Evolutionary conservation across 2,329 filamentous ascomycete species (phyloP), one percentile per base, ranked within the genome.

Genomic region (Dothiorella sarmentorum): DNA sequence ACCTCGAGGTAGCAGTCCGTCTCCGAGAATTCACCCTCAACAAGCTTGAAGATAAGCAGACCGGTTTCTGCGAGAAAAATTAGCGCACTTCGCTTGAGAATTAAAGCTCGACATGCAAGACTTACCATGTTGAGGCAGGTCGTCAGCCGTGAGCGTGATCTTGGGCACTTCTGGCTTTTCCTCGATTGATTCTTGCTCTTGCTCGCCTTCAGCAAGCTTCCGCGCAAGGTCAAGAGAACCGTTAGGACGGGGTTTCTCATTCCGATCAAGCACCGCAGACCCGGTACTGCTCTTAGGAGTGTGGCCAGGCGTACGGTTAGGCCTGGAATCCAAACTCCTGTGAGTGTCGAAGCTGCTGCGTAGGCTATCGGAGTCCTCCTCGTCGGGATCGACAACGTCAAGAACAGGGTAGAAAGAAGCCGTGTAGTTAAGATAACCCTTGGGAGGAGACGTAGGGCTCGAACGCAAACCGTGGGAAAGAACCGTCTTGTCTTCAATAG

Each of bases 31-130:
- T 97, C 88, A 22, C 88, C 91, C 62, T 97, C 92, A 70, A 97
- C 85, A 59, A 99, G 84, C 70, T 92, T 93, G 82, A 99, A 97
- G 58, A 99, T 89, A 63, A 99, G 81, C 59, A 99, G 82, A 63
- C 94, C 94, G 59, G 90, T 94, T 76, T 97, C 91, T 86, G 63
- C 2, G 42, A 18, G 2, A 20, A 37, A 20, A 52, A 66, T 80
- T 66, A 80, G 76, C 27, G 7, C 9, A 3, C 1, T 40, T 29
- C 13, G 4, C 10, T 7, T 11, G 33, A 9, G 29, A 9, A 17
- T 35, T 4, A 2, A 9, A 33, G 18, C 15, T 43, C 9, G 11
- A 17, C n/a, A 15, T 33, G 24, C 10, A 35, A 51, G 63, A 67
- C 80, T 69, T 78, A 87, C 85, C 84, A 70, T 97, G 88, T 69